phyloP scores from a whole-genome alignment of 257 asterid genomes.

The Solanum ahanhuiri region DNA sequence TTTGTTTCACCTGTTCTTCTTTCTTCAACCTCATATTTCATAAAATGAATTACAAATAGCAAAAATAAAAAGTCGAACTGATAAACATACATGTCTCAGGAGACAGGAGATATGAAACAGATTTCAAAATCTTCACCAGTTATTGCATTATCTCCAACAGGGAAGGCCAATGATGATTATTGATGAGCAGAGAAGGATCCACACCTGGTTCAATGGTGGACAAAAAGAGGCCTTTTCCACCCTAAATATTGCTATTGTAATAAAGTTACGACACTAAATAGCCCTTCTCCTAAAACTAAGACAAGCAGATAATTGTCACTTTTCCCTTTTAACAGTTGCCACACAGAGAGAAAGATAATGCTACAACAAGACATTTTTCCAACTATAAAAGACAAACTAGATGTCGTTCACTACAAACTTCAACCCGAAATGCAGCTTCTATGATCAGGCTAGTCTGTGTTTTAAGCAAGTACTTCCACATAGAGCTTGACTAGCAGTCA shows the following conservation, averaged over 20 bases:
- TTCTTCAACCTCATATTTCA: too few species aligned
- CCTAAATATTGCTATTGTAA: neutral
- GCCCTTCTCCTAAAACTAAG: neutral
- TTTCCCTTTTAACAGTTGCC: neutral
- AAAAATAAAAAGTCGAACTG: too few species aligned
- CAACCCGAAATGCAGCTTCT: neutral
- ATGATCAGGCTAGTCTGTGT: neutral
- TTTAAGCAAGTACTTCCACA: neutral
- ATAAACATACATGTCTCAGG: too few species aligned
- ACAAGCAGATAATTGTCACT: neutral
- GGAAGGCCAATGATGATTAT: neutral
- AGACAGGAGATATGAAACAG: too few species aligned
- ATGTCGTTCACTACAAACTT: neutral
- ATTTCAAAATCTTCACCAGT: too few species aligned
- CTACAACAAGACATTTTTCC: neutral
- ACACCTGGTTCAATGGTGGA: neutral
- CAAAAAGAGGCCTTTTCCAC: neutral
- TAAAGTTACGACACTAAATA: neutral
- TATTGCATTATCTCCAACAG: too few species aligned
- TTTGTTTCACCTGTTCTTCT: too few species aligned
- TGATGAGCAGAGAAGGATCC: neutral
- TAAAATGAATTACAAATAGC: too few species aligned
- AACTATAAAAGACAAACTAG: neutral
- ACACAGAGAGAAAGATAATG: neutral
- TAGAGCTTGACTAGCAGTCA: neutral